Conservation (phyloP, 495 filamentous ascomycete genomes). For the Aspergillus asperescens region DNA sequence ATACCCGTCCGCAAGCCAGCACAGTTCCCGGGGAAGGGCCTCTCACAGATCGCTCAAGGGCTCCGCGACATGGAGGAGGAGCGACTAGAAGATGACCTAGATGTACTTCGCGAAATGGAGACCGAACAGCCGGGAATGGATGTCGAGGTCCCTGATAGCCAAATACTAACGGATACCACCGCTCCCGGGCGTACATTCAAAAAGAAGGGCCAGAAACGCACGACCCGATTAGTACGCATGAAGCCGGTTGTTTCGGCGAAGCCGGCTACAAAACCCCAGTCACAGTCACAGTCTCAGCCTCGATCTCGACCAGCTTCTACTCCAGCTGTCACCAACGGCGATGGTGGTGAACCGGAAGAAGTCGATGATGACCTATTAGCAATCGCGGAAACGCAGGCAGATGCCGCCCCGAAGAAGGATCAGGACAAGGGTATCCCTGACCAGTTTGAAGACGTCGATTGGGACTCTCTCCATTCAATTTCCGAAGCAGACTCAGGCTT, state of each 20-base stretch:
- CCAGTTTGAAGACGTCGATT: conserved; percentile 18
- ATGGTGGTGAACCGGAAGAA: conserved; percentile 19
- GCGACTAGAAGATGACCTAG: conserved; percentile 68
- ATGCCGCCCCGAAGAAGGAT: neutral
- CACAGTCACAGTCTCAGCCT: neutral
- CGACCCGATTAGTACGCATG: conserved; percentile 74
- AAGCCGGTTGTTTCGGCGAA: conserved; percentile 39
- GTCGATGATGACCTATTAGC: conserved; percentile 29
- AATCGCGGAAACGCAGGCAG: conserved; percentile 28
- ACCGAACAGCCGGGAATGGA: conserved; percentile 39
- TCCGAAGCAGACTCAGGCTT: conserved; percentile 34
- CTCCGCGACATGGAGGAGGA: conserved; percentile 78
- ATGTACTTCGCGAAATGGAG: conserved; percentile 78
- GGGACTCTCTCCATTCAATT: conserved; percentile 30
- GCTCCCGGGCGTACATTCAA: conserved; percentile 64
- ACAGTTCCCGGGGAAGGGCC: conserved; percentile 62
- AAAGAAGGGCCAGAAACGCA: conserved; percentile 89
- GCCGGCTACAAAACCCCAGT: conserved; percentile 10
- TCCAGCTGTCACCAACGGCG: conserved; percentile 14
- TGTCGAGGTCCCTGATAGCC: conserved; percentile 59
- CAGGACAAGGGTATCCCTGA: neutral
- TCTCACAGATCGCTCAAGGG: conserved; percentile 74
- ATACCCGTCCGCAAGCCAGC: conserved; percentile 52
- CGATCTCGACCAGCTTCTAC: neutral
- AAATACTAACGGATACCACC: conserved; percentile 46